Percentiles rank a stretch among this genome's conserved stretches.
These are phyloP conservation scores for Trichophyton schoenleinii DNA, from an alignment of 2,329 filamentous ascomycete species.

Conservation along the genomic window DNA sequence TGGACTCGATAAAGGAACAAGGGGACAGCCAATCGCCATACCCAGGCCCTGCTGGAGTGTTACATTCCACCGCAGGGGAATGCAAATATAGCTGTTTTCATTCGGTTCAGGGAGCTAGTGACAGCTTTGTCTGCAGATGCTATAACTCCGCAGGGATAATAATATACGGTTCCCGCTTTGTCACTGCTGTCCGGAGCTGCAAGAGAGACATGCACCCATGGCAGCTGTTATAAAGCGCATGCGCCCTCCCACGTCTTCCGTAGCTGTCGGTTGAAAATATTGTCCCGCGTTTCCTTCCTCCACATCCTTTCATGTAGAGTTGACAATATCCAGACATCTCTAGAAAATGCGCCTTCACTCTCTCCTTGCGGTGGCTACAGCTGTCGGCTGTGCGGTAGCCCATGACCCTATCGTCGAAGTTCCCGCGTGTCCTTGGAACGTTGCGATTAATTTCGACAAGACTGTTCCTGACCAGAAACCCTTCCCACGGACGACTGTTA, in stretches of 20 bases:
- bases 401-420: constrained; percentile 7
- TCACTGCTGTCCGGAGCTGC: not conserved
- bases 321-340: not conserved
- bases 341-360: constrained; percentile 9
- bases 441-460: constrained; percentile 18
- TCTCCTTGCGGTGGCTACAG: constrained; percentile 7
- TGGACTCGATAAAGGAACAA: not conserved
- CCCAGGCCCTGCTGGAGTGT: not conserved
- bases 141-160: not conserved
- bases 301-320: not conserved
- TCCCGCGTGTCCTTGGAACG: constrained; percentile 8
- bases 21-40: not conserved
- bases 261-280: not conserved
- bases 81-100: not conserved
- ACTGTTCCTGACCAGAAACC: constrained; percentile 31
- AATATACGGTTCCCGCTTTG: not conserved
- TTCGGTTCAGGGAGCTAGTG: not conserved
- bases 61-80: not conserved
- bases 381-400: not conserved
- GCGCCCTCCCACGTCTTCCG: not conserved
- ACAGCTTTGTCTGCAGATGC: not conserved
- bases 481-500: constrained; percentile 37
- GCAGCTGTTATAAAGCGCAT: not conserved
- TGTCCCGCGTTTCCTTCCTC: not conserved
- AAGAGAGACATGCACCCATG: not conserved